Evolutionary conservation across 2,329 filamentous ascomycete species (phyloP), one percentile per base, ranked within the genome.

Genomic region (Verruconis gallopava): DNA sequence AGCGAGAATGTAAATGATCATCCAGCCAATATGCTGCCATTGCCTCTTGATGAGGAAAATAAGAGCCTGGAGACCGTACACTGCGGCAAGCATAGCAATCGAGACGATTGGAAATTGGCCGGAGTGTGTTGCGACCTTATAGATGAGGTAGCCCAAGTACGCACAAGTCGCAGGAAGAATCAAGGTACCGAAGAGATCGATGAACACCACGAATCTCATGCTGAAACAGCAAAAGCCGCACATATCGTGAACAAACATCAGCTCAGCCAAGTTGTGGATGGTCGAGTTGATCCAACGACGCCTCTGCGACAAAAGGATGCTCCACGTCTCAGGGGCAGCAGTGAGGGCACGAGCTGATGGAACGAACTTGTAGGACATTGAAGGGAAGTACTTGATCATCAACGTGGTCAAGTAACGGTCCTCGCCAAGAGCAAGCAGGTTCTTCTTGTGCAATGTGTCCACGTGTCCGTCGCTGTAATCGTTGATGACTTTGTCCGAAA

Each of bases 211-310:
- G 54, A 96, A 95, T 48, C 89, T 80, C 89, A 96, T 96, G 48
- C 83, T 86, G 70, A 96, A 96, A 65, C 84, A 94, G 67, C 91
- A 98, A 77, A 98, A 98, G 51, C 91, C 91, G 57, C 91, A 98
- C 62, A 98, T 80, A 55, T 98, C 86, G 60, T 88, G 81, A 37
- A 98, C 72, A 53, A 81, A 81, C 58, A 94, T 80, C 55, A 98
- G 68, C 61, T 98, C 91, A 19, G 81, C 82, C 56, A 98, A 63
- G 59, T 98, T 98, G 71, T 98, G 91, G 47, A 98, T 81, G 6
- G 91, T 98, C 1, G 91, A 96, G 66, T 98, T 98, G 62, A 98
- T 98, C 91, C 91, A 98, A 59, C 91, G 82, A 69, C 91, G 86
- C 71, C 91, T 80, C 60, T 98, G 91, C n/a, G 91, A 98, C 21